These are phyloP conservation scores for Diplocarpon mali DNA, from an alignment of 2,329 filamentous ascomycete genomes.

Conservation along the genomic window DNA sequence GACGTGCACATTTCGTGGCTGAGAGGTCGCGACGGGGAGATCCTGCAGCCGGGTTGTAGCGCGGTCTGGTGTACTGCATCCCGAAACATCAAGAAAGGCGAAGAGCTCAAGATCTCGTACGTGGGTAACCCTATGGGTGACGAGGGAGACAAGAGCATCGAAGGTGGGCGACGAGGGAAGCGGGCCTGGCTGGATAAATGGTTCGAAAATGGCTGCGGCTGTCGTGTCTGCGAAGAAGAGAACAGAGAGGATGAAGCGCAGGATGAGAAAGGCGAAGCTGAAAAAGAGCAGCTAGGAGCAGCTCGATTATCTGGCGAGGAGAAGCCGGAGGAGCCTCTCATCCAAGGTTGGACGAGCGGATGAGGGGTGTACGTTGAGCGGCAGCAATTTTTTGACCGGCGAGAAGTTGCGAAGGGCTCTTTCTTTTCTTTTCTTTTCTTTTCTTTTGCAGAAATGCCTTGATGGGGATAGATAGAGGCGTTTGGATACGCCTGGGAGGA, in stretches of 20 bases:
- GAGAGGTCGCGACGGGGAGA: conserved; percentile 1
- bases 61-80: conserved; percentile 16
- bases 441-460: too few relatives aligned
- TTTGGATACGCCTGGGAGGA: neutral
- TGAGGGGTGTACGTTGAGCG: too few relatives aligned
- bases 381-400: too few relatives aligned
- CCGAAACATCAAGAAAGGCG: conserved; percentile 18
- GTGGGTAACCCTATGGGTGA: conserved; percentile 16
- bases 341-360: too few relatives aligned
- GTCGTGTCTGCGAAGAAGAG: conserved; percentile 17
- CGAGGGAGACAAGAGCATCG: neutral
- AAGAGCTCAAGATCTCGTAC: conserved; percentile 24
- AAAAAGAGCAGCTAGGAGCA: neutral
- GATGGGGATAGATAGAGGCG: too few relatives aligned
- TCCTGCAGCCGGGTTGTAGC: conserved; percentile 14
- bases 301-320: neutral
- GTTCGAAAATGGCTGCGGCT: conserved; percentile 23
- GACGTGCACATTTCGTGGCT: conserved; percentile 4
- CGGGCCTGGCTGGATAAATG: conserved; percentile 18
- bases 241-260: conserved; percentile 1
- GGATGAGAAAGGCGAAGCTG: neutral
- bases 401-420: too few relatives aligned
- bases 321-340: too few relatives aligned
- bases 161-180: conserved; percentile 4
- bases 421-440: too few relatives aligned